Percentiles rank a stretch among this genome's conserved stretches.
These are phyloP conservation scores for Solanum okadae DNA, from an alignment of 257 asterid species.

Conservation along the genomic window DNA sequence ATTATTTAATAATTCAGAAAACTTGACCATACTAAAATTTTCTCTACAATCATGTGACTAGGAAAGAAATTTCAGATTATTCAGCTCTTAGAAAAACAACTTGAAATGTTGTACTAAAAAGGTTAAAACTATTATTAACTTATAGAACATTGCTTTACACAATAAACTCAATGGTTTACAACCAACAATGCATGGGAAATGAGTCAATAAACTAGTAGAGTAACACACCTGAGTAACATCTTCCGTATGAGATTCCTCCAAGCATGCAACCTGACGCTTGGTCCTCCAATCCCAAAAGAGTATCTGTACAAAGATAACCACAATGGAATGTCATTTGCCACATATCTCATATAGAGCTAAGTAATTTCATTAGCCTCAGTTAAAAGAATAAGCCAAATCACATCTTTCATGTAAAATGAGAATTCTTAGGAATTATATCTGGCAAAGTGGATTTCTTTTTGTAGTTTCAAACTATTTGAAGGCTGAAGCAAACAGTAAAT, in stretches of 20 bases:
- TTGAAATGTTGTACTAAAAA: background rate
- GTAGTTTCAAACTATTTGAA: background rate
- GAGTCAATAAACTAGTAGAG: background rate
- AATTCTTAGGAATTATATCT: background rate
- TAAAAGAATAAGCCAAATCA: background rate
- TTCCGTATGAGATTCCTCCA: constrained; percentile 88
- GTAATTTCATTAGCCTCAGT: background rate
- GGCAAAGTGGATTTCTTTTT: background rate
- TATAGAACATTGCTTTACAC: background rate
- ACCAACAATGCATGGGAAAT: background rate
- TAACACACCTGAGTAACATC: constrained; percentile 86
- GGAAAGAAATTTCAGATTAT: background rate
- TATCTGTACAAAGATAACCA: constrained; percentile 25
- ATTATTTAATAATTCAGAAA: background rate
- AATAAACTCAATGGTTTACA: background rate
- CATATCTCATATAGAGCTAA: background rate
- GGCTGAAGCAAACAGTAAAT: background rate
- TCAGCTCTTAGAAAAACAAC: background rate
- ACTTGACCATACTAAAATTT: no score
- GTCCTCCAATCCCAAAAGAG: constrained; percentile 91
- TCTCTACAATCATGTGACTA: background rate
- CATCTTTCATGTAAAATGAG: background rate
- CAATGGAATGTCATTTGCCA: background rate
- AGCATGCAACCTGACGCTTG: constrained; percentile 57
- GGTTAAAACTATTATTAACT: background rate